These are phyloP conservation scores for Xylaria hypoxylon DNA, from an alignment of 2,329 filamentous ascomycete genomes.

Conservation along the genomic window DNA sequence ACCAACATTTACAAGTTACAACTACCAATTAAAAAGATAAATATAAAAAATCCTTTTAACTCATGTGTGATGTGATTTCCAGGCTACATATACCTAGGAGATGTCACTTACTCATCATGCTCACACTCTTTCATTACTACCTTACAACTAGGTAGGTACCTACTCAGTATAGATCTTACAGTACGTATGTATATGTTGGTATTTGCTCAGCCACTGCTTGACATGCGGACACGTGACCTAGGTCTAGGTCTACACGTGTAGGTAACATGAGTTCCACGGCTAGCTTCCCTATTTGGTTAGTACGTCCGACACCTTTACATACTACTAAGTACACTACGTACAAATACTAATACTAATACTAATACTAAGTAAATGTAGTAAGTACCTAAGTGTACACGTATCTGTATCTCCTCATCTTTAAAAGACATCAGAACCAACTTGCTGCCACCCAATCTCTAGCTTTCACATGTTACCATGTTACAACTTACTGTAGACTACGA, in stretches of 20 bases:
- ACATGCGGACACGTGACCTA: constrained; percentile 27
- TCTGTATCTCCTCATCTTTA: background rate
- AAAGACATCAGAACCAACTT: constrained; percentile 12
- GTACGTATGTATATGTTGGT: too few relatives aligned
- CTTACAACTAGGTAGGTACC: background rate
- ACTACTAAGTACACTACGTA: too few relatives aligned
- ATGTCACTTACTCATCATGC: too few relatives aligned
- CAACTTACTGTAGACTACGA: constrained; percentile 2
- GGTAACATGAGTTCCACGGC: constrained; percentile 3
- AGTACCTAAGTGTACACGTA: constrained; percentile 1
- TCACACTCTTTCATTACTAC: background rate
- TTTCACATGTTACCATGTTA: constrained; percentile 31
- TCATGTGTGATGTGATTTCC: too few relatives aligned
- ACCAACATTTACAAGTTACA: too few relatives aligned
- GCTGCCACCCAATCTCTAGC: constrained; percentile 16
- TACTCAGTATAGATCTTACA: background rate
- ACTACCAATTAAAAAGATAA: too few relatives aligned
- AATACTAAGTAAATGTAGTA: too few relatives aligned
- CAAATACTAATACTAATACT: too few relatives aligned
- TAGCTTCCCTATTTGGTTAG: constrained; percentile 29
- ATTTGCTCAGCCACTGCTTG: constrained; percentile 32
- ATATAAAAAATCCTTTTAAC: too few relatives aligned
- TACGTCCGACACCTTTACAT: background rate
- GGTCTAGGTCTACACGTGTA: background rate
- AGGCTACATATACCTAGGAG: too few relatives aligned